Percentiles rank a stretch among this genome's conserved stretches.
phyloP scores from a whole-genome alignment of 2,329 filamentous ascomycete genomes.

The Pyrenochaeta sp. region DNA sequence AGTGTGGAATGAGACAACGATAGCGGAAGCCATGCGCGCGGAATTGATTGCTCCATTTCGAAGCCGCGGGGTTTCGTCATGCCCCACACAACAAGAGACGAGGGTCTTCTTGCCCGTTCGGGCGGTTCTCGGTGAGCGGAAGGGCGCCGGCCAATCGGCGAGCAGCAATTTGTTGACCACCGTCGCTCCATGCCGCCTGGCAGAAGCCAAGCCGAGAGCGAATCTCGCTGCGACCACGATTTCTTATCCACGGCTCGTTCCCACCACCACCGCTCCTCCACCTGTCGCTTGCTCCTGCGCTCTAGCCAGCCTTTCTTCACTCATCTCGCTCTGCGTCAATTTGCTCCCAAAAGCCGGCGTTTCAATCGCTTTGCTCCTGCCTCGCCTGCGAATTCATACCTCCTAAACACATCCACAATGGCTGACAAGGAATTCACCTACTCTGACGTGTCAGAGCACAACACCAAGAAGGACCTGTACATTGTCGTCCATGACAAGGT shows the following conservation, averaged over 20 bases:
- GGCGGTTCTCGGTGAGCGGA: constrained; percentile 11
- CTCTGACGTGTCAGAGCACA: constrained; percentile 51
- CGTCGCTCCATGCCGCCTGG: constrained; percentile 5
- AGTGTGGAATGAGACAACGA: no score
- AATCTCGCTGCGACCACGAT: constrained; percentile 19
- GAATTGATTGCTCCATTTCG: constrained; percentile 12
- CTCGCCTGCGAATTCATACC: constrained; percentile 3
- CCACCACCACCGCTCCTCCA: constrained; percentile 10
- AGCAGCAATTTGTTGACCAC: constrained; percentile 19
- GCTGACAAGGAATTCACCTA: constrained; percentile 50
- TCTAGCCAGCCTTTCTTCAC: neutral
- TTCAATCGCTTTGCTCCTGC: neutral
- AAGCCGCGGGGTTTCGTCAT: no score
- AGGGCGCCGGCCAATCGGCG: constrained; percentile 20
- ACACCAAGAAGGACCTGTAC: constrained; percentile 85
- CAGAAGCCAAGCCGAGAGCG: constrained; percentile 13
- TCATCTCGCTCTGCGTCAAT: neutral
- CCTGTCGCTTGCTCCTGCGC: constrained; percentile 4
- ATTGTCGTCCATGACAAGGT: constrained; percentile 95
- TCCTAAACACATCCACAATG: constrained; percentile 33
- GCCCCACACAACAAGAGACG: constrained; percentile 8
- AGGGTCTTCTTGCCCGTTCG: constrained; percentile 26
- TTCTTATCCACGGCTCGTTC: constrained; percentile 17
- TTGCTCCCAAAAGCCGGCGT: constrained; percentile 1
- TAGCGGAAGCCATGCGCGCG: constrained; percentile 1